These are phyloP conservation scores for Tolypocladium capitatum DNA, from an alignment of 2,329 filamentous ascomycete species.

Conservation along the genomic window DNA sequence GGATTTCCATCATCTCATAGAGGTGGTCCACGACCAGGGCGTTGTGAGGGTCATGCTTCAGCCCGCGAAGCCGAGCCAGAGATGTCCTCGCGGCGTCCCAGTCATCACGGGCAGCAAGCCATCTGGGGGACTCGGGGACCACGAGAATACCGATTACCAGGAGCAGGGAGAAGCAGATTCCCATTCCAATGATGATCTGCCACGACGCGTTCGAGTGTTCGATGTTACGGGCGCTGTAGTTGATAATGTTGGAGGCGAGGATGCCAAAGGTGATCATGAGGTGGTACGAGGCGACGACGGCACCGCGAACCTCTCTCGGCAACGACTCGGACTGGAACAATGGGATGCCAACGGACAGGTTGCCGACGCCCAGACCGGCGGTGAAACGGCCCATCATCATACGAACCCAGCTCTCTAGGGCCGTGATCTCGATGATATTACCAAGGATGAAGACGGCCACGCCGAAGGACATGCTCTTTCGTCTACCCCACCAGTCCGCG, in stretches of 20 bases:
- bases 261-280: slow-evolving; percentile 63
- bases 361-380: slow-evolving; percentile 55
- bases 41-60: slow-evolving; percentile 31
- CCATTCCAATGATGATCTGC: slow-evolving; percentile 47
- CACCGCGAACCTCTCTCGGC: slow-evolving; percentile 48
- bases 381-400: slow-evolving; percentile 52
- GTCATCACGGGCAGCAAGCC: slow-evolving; percentile 33
- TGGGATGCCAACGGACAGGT: slow-evolving; percentile 50
- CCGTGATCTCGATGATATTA: slow-evolving; percentile 52
- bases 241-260: slow-evolving; percentile 40
- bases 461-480: slow-evolving; percentile 38
- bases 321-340: slow-evolving; percentile 55
- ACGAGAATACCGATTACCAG: slow-evolving; percentile 38
- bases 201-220: slow-evolving; percentile 34
- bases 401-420: slow-evolving; percentile 47
- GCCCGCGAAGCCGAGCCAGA: slow-evolving; percentile 37
- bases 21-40: slow-evolving; percentile 37
- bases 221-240: slow-evolving; percentile 34
- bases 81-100: slow-evolving; percentile 36
- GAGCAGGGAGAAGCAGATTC: slow-evolving; percentile 37
- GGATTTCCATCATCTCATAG: slow-evolving; percentile 34
- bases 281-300: slow-evolving; percentile 57
- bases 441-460: slow-evolving; percentile 48
- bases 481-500: slow-evolving; percentile 44
- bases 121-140: slow-evolving; percentile 44